A percentile compares a stretch with the other conserved stretches of the same genome.
Conservation (phyloP, 2,329 filamentous ascomycete genomes). For the Aspergillus spinulosporus region DNA sequence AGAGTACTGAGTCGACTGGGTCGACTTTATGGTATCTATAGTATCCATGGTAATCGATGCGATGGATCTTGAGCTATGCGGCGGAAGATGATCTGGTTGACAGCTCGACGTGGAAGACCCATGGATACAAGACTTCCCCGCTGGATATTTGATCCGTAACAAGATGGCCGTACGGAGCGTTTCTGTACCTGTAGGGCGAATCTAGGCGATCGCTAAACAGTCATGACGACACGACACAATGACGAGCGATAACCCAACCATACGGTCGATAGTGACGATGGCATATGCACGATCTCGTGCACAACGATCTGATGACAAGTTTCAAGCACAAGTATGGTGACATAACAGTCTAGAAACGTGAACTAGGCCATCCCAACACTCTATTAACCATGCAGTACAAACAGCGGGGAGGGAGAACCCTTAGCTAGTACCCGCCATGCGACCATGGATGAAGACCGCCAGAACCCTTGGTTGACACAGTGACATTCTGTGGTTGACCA, state of each 20-base stretch:
- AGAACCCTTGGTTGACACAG: no score
- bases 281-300: background rate
- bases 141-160: slow-evolving; percentile 2
- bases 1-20: background rate
- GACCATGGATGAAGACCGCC: no score
- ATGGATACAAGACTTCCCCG: background rate
- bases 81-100: background rate
- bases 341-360: background rate
- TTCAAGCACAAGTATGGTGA: background rate
- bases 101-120: background rate
- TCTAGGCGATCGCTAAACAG: slow-evolving; percentile 5
- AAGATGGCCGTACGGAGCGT: slow-evolving; percentile 3
- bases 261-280: background rate
- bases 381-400: background rate
- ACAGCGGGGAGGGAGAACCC: background rate
- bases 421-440: background rate
- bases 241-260: background rate
- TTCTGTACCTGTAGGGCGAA: slow-evolving; percentile 1
- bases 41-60: background rate
- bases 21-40: background rate
- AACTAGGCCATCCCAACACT: background rate
- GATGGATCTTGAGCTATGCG: background rate
- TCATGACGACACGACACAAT: slow-evolving; percentile 22
- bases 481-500: no score
- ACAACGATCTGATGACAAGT: background rate